Evolutionary conservation across 768 basidiomycete species (phyloP).

Genomic region (Termitomyces sp.): DNA sequence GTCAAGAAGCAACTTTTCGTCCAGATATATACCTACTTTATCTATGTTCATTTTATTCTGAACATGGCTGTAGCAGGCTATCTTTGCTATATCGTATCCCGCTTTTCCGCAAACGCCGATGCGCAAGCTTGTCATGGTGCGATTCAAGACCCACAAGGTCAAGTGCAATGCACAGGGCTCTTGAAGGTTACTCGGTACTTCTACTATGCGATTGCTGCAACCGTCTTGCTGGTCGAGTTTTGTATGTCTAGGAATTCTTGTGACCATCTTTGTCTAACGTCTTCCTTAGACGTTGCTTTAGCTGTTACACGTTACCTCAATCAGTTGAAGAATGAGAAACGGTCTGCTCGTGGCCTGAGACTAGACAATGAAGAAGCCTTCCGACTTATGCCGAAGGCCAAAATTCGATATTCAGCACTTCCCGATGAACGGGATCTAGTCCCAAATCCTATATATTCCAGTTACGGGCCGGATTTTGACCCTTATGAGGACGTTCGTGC

Average conservation of each 20-base stretch:
- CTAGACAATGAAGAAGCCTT: conserved; percentile 30
- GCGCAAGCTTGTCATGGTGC: conserved; percentile 39
- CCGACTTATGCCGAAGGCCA: conserved; percentile 23
- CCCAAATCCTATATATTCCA: conserved; percentile 5
- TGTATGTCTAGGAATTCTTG: conserved; percentile 37
- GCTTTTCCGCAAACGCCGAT: conserved; percentile 37
- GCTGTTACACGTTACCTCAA: conserved; percentile 51
- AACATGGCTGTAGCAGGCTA: conserved; percentile 48
- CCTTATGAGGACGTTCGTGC: conserved; percentile 30
- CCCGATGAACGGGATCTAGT: conserved; percentile 12
- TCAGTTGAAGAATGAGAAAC: conserved; percentile 46
- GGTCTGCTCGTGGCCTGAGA: conserved; percentile 30
- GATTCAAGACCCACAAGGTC: conserved; percentile 32
- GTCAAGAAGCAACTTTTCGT: conserved; percentile 59
- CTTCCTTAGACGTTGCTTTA: conserved; percentile 41
- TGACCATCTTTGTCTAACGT: not conserved
- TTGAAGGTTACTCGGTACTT: conserved; percentile 37
- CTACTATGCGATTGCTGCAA: conserved; percentile 37
- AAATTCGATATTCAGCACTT: conserved; percentile 21
- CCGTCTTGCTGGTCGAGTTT: conserved; percentile 46
- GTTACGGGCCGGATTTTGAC: conserved; percentile 26
- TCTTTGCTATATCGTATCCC: conserved; percentile 44
- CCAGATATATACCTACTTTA: conserved; percentile 48
- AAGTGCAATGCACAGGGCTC: conserved; percentile 40
- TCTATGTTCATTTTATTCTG: conserved; percentile 53